These are phyloP conservation scores for Triangularia setosa DNA, from an alignment of 2,329 filamentous ascomycete genomes.

Conservation along the genomic window DNA sequence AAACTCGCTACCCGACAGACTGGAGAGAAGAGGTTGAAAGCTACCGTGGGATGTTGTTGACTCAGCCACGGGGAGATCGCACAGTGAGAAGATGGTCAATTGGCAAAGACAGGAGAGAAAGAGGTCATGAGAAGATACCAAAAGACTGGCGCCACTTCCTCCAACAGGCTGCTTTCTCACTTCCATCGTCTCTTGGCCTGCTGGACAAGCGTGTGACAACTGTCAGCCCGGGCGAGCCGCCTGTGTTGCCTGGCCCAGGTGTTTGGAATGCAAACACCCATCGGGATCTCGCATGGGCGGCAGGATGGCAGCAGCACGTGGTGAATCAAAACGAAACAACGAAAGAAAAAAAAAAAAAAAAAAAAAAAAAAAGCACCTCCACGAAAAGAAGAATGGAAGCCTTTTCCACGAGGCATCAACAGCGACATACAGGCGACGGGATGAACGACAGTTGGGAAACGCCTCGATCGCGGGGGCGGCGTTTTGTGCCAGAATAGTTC, in stretches of 20 bases:
- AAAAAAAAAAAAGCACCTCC: not conserved
- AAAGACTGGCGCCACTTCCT: too few species aligned
- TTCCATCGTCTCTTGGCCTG: not conserved
- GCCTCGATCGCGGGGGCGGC: slow-evolving; percentile 1
- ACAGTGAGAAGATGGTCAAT: not conserved
- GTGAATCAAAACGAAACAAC: not conserved
- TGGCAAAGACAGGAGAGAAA: not conserved
- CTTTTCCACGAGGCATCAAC: not conserved
- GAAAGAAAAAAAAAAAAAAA: not conserved
- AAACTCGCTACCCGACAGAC: not conserved
- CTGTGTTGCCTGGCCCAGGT: not conserved
- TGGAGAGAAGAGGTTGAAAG: not conserved
- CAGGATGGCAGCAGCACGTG: not conserved
- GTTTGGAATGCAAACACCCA: not conserved
- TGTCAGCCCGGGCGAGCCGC: not conserved
- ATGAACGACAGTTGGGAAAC: not conserved
- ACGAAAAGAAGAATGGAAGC: not conserved
- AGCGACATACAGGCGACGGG: too few species aligned
- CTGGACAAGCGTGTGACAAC: not conserved
- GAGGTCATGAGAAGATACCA: not conserved
- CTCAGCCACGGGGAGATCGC: not conserved
- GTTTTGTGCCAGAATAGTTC: slow-evolving; percentile 2
- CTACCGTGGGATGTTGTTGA: not conserved
- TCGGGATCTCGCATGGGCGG: not conserved
- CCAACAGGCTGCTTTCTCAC: not conserved